Conservation (phyloP, 257 asterid species). For the Ajuga chamaepitys region DNA sequence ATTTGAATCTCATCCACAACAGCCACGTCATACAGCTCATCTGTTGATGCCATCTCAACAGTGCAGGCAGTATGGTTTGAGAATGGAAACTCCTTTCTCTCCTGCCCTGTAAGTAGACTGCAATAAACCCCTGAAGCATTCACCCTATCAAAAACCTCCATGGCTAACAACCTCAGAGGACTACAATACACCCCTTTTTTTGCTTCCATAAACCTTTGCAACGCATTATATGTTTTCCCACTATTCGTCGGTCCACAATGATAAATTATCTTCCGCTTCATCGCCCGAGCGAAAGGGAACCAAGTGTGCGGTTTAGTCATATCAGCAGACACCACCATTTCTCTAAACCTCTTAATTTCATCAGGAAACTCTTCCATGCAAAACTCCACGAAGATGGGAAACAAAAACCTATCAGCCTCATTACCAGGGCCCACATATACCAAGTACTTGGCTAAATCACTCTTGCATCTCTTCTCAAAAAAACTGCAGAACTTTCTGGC, state of each 20-base stretch:
- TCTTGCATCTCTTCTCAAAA: slow-evolving; percentile 40
- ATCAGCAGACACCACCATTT: slow-evolving; percentile 81
- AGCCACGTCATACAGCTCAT: slow-evolving; percentile 82
- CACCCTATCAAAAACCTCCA: slow-evolving; percentile 96
- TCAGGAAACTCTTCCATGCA: slow-evolving; percentile 65
- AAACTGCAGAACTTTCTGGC: slow-evolving; percentile 48
- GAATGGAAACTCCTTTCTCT: slow-evolving; percentile 76
- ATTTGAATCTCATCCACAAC: slow-evolving; percentile 91
- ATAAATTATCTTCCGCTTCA: slow-evolving; percentile 80
- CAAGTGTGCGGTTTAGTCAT: slow-evolving; percentile 90
- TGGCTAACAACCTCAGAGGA: slow-evolving; percentile 91
- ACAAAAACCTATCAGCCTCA: slow-evolving; percentile 65
- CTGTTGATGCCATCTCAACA: slow-evolving; percentile 87
- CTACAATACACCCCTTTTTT: slow-evolving; percentile 88
- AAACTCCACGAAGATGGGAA: slow-evolving; percentile 81
- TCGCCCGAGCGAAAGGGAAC: slow-evolving; percentile 97
- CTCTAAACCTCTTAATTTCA: slow-evolving; percentile 69
- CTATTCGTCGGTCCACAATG: slow-evolving; percentile 98
- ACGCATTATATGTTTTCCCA: slow-evolving; percentile 90
- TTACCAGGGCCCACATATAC: slow-evolving; percentile 57
- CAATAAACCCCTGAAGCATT: slow-evolving; percentile 84
- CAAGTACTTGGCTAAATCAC: slow-evolving; percentile 50
- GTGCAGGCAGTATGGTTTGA: slow-evolving; percentile 94
- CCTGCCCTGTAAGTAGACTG: slow-evolving; percentile 84
- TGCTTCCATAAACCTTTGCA: slow-evolving; percentile 95